phyloP scores from a whole-genome alignment of 345 rosid species.

The Pelargonium nanum region DNA sequence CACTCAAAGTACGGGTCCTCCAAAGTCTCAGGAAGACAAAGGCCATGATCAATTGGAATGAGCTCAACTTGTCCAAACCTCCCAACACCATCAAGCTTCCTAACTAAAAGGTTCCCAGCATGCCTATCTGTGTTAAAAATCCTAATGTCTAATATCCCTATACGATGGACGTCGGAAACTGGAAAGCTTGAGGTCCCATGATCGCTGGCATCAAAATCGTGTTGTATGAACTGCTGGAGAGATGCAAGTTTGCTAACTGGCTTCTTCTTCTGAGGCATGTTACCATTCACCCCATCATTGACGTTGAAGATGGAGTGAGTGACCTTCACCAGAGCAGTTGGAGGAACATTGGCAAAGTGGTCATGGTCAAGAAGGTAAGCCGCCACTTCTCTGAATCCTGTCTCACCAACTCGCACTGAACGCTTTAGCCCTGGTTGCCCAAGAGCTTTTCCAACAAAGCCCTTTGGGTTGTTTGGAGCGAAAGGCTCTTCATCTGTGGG shows the following conservation, averaged over 20 bases:
- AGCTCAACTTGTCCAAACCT: constrained; percentile 77
- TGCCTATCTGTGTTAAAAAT: constrained; percentile 96
- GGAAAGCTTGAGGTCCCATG: constrained; percentile 97
- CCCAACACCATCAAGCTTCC: constrained; percentile 61
- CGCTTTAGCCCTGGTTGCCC: constrained; percentile 95
- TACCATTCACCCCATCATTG: constrained; percentile 69
- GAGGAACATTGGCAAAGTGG: constrained; percentile 85
- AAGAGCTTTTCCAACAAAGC: constrained; percentile 96
- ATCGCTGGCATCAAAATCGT: constrained; percentile 96
- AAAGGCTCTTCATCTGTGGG: constrained; percentile 99
- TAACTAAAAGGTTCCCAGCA: constrained; percentile 88
- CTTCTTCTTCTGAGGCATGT: constrained; percentile 48
- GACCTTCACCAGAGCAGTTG: constrained; percentile 90
- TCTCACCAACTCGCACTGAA: constrained; percentile 92
- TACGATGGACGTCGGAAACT: constrained; percentile 78
- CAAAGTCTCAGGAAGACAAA: constrained; percentile 87
- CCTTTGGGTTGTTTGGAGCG: constrained; percentile 98
- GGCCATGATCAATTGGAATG: constrained; percentile 96
- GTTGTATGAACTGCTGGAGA: constrained; percentile 80
- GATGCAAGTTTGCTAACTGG: constrained; percentile 93
- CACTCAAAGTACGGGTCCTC: constrained; percentile 99
- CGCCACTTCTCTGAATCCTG: constrained; percentile 94
- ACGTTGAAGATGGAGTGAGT: constrained; percentile 86
- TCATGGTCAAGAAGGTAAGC: constrained; percentile 87
- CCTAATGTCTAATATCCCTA: constrained; percentile 83